These are phyloP conservation scores for Eucalyptus guilfoylei DNA, from an alignment of 345 rosid species.

Conservation along the genomic window DNA sequence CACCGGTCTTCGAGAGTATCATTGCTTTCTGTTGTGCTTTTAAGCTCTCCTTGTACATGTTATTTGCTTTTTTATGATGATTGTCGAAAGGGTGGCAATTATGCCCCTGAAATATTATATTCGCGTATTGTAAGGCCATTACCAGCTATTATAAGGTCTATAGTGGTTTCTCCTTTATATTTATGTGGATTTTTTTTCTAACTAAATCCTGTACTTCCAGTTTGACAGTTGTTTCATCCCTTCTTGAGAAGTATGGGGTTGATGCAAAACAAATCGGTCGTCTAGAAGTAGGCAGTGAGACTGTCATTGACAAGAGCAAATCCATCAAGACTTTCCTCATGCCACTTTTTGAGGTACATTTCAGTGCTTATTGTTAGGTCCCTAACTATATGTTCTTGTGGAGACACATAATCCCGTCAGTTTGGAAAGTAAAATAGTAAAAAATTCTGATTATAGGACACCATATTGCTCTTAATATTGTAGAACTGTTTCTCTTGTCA, in stretches of 20 bases:
- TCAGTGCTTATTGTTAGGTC: neutral
- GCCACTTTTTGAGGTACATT: constrained; percentile 91
- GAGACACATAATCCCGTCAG: neutral
- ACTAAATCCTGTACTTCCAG: constrained; percentile 21
- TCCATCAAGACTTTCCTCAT: constrained; percentile 97
- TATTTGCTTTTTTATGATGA: neutral
- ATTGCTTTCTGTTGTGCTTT: neutral
- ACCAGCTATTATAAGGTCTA: neutral
- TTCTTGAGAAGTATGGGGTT: constrained; percentile 80
- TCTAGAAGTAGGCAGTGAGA: constrained; percentile 98
- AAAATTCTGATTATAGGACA: neutral
- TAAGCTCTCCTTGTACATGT: neutral
- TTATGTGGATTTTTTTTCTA: neutral
- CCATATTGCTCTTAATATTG: neutral
- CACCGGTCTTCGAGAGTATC: neutral
- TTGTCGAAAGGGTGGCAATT: neutral
- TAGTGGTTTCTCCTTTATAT: neutral
- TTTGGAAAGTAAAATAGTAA: neutral
- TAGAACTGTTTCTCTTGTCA: neutral
- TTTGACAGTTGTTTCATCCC: constrained; percentile 80
- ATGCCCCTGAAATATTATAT: neutral
- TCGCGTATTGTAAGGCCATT: neutral
- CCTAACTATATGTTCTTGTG: neutral
- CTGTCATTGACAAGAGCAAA: constrained; percentile 98
- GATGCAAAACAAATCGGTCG: constrained; percentile 96